Evolutionary conservation across 106 monocot genomes (phyloP), one percentile per base, ranked within the genome.

Genomic region (Triglochin maritima): DNA sequence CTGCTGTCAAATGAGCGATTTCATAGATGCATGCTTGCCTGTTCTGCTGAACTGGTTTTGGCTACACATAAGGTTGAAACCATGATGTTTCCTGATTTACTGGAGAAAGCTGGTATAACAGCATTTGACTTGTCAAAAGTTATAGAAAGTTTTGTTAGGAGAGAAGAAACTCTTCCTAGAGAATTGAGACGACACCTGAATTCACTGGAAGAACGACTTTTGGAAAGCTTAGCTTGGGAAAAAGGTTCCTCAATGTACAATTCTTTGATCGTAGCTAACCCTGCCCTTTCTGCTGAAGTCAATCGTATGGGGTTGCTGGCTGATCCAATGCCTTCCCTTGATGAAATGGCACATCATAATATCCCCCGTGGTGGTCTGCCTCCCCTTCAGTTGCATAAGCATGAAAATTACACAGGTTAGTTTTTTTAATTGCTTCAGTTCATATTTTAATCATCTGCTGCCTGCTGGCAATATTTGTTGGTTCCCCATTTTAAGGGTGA

Each of bases 221-320:
- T 96, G 44, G 96, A 96, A 81, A 91, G 86, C 64, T 72, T 96
- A 81, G 85, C 85, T 17, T 96, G 96, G 96, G 90, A 96, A 70
- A 96, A 96, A 63, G 96, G 96, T 3, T 96, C 96, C 5, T 84
- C 85, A 13, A 83, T 96, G 90, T 96, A 91, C 63, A 88, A 90
- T 67, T 91, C 86, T 57, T 79, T 96, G 70, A 86, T 91, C 65
- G 82, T 96, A 49, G 96, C 96, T 47, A 96, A 73, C 48, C 90
- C 96, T 55, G 63, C 72, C 7, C 85, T 96, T 54, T 69, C 85
- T 65, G 64, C 76, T 29, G 87, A 91, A 71, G 86, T 96, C 59
- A 81, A 78, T 60, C 73, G 82, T 49, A 67, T 88, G 51, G 83
- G 88, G 12, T 57, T 96, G 64, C 59, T 91, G 68, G 87, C 96